Evolutionary conservation across 2,329 filamentous ascomycete species (phyloP).

Genomic region (Trichoderma sp.): DNA sequence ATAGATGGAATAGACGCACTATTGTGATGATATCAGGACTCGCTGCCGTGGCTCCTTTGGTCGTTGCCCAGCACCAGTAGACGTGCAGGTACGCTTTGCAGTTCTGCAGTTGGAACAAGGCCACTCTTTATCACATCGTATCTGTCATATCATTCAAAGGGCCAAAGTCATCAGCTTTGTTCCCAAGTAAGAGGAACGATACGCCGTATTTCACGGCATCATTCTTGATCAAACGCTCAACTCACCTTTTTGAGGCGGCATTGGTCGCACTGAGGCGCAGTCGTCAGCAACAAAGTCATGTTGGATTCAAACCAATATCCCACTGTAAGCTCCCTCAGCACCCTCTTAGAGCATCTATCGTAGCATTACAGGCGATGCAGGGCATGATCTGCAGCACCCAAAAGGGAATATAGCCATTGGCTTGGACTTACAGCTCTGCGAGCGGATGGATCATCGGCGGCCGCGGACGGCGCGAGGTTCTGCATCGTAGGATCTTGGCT

Average conservation of each 20-base stretch:
- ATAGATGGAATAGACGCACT: slow-evolving; percentile 48
- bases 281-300: background rate
- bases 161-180: background rate
- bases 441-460: slow-evolving; percentile 42
- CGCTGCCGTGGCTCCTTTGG: slow-evolving; percentile 59
- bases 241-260: slow-evolving; percentile 49
- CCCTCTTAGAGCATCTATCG: background rate
- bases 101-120: slow-evolving; percentile 63
- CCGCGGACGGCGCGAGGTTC: slow-evolving; percentile 36
- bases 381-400: background rate
- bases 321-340: background rate
- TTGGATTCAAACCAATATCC: background rate
- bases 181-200: background rate
- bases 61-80: slow-evolving; percentile 57
- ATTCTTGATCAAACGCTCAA: background rate
- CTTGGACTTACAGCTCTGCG: slow-evolving; percentile 45
- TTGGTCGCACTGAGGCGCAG: slow-evolving; percentile 49
- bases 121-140: slow-evolving; percentile 61
- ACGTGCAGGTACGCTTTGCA: slow-evolving; percentile 57
- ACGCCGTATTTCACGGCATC: background rate
- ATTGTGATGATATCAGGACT: slow-evolving; percentile 64
- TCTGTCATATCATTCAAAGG: slow-evolving; percentile 43
- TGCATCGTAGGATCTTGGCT: slow-evolving; percentile 20
- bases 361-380: background rate
- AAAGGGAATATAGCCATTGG: background rate